phyloP scores from a whole-genome alignment of 2,329 filamentous ascomycete species.

The Sporothrix protearum region DNA sequence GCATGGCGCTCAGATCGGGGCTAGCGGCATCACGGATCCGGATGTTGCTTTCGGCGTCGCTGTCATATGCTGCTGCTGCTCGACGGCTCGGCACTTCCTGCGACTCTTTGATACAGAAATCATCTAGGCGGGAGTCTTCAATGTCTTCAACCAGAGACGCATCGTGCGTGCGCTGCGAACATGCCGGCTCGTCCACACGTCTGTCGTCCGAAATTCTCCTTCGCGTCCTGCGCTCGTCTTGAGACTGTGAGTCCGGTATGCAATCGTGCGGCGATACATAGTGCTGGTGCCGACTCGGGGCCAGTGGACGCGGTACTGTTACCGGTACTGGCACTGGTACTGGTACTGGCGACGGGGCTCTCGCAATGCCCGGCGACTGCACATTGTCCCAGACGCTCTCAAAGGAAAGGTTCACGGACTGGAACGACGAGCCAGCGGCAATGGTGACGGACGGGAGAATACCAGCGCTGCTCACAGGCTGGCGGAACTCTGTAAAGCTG shows the following conservation, averaged over 20 bases:
- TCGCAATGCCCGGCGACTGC: slow-evolving; percentile 29
- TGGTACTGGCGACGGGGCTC: slow-evolving; percentile 39
- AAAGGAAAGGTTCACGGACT: slow-evolving; percentile 35
- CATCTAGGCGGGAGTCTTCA: not conserved
- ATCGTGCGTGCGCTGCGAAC: not conserved
- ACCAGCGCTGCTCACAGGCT: not conserved
- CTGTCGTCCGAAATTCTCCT: not conserved
- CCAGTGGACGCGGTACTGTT: too few species aligned
- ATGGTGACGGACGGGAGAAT: not conserved
- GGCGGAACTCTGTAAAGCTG: not conserved
- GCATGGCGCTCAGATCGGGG: slow-evolving; percentile 19
- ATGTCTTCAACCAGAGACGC: not conserved
- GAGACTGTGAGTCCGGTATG: slow-evolving; percentile 54
- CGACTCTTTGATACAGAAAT: not conserved
- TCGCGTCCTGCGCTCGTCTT: slow-evolving; percentile 25
- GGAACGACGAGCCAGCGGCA: slow-evolving; percentile 18
- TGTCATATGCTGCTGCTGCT: not conserved
- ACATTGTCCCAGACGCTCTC: slow-evolving; percentile 34
- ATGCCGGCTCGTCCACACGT: not conserved
- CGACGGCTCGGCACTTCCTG: not conserved
- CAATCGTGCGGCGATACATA: slow-evolving; percentile 31
- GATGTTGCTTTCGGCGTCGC: not conserved
- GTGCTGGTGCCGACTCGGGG: not conserved
- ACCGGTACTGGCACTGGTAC: too few species aligned
- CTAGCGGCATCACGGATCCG: not conserved